Evolutionary conservation across 2,329 filamentous ascomycete species (phyloP), one percentile per base, ranked within the genome.

Genomic region (Ceratocystis alfenasii): DNA sequence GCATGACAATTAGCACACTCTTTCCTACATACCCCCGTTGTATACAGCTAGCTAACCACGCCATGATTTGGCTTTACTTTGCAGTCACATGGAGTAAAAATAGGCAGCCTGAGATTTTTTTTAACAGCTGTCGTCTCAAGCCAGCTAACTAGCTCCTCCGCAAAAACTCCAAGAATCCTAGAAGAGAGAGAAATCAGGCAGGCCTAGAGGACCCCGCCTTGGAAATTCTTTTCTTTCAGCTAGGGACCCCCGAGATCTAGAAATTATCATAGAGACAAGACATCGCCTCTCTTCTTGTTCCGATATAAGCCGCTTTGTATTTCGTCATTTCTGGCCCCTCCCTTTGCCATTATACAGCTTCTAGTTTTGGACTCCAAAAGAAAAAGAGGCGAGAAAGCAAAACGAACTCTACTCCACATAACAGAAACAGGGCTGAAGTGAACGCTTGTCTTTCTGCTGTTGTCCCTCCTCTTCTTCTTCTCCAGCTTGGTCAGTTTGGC

Each of bases 41-140:
- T 17, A 36, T 30, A 8, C 30, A 59, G 28, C 46, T 50, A 53
- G 48, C 28, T 59, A 30, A 59, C 55, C 55, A 59, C 55, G 55
- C 55, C 55, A 59, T 59, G n/a, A 20, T 20, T 41, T 59, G 55
- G 28, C 15, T 59, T 59, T 59, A 30, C 55, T 36, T 28, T 36
- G 17, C 25, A 59, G 55, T n/a, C n/a, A 25, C 6, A 53, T 25
- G n/a, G 15, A n/a, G 36, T 12, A 15, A 41, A 41, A 41, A 22
- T 59, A 59, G 25, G n/a, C 55, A 10, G 55, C 17, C 55, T 12
- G 55, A 59, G 5, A 59, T 17, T 36, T 36, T 36, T 57, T 59
- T 59, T n/a, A n/a, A 59, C 55, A 59, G 17, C 55, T 59, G 28
- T 59, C 28, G 55, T 36, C n/a, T 59, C 17, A 5, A 59, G 36